Base-by-base conservation (phyloP, 176 grass and related monocot genomes). In the Hsuehochloa calcarea region DNA sequence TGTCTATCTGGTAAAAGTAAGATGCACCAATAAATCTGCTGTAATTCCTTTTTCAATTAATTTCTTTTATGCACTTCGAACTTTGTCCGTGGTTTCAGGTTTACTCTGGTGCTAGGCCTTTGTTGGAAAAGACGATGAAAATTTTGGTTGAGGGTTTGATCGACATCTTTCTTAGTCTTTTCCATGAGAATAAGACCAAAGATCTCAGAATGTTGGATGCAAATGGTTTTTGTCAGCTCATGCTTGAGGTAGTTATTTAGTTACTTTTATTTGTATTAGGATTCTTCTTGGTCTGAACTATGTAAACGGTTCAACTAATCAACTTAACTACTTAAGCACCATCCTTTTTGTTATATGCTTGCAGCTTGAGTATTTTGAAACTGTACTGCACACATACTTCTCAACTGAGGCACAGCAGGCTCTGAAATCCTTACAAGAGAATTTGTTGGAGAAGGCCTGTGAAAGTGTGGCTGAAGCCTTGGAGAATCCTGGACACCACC, bases 341-440 rank as follows among this genome's bases (percentile, higher is more conserved):
- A 55, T 31, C 72, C 71, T 71, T 52, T 76, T 68, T 84, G 71
- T 65, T 27, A 74, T 67, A 34, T 88, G 54, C 59, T 50, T 91
- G 71, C 92, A 99, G 97, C 88, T 99, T 9, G 97, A 99, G 41
- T 99, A 94, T 88, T 99, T 96, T 91, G 93, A 94, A 79, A 88
- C 79, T 31, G 90, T 99, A 72, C 49, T 99, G 46, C 82, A 89
- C 17, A 44, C 92, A 72, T 94, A 96, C 74, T 91, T 99, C 72
- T 94, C 97, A 82, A 80, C 82, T 23, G 92, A 99, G 80, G 92
- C 97, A 62, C 82, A 86, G 20, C 92, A 96, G 85, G 90, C 97
- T 84, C 78, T 99, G 79, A 99, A 94, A 81, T 91, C 91, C 6
- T 86, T 99, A 26, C 90, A 99, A 94, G 97, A 87, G 31, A 84